Percentiles rank a stretch among this genome's conserved stretches.
Conservation (phyloP, 148 eudicot genomes). For the Mesembryanthemum crystallinum region DNA sequence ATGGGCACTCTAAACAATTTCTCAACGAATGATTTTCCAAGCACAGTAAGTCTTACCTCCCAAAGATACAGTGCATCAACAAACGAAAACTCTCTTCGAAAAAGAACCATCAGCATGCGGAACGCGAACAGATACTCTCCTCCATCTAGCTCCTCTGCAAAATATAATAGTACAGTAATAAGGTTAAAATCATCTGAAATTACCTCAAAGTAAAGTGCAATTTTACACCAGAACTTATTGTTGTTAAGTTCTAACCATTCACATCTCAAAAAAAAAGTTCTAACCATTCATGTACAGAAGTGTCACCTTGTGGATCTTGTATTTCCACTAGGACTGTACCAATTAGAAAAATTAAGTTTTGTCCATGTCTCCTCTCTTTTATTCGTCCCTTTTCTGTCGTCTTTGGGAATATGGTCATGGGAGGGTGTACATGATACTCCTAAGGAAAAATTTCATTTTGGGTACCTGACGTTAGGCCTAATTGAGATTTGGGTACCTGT, state of each 20-base stretch:
- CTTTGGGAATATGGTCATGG: no score
- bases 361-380: no score
- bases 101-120: conserved; percentile 96
- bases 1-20: not conserved
- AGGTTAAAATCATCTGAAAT: no score
- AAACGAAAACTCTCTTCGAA: conserved; percentile 88
- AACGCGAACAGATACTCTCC: conserved; percentile 94
- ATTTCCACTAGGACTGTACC: not conserved
- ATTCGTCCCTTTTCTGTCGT: no score
- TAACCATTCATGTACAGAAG: not conserved
- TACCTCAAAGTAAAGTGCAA: not conserved
- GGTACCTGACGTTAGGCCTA: no score
- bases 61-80: conserved; percentile 87
- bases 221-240: no score
- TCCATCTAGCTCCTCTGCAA: conserved; percentile 86
- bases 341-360: not conserved
- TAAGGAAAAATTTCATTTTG: no score
- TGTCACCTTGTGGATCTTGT: not conserved
- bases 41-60: conserved; percentile 56
- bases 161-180: no score
- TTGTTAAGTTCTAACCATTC: not conserved
- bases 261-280: no score
- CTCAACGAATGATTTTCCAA: conserved; percentile 3
- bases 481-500: no score
- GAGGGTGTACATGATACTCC: no score